These are phyloP conservation scores for Coix lacrymajobi DNA, from an alignment of 176 grass and related monocot genomes.

Conservation along the genomic window DNA sequence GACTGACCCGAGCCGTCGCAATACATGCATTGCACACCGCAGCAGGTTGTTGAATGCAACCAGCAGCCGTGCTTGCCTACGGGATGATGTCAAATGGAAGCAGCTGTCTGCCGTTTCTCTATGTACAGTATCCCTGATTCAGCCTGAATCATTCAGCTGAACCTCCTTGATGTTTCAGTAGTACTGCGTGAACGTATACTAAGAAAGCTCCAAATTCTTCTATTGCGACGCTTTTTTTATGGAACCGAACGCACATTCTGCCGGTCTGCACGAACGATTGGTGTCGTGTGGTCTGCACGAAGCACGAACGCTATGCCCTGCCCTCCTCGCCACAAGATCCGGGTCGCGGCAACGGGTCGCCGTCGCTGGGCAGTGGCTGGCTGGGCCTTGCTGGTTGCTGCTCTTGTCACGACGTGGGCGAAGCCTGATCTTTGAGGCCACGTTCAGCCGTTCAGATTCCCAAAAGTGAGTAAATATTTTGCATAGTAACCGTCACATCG, in stretches of 20 bases:
- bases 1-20: too few species aligned
- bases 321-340: not conserved
- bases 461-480: too few species aligned
- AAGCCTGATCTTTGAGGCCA: too few species aligned
- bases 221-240: too few species aligned
- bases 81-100: not conserved
- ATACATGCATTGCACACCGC: not conserved
- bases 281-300: too few species aligned
- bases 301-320: too few species aligned
- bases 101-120: not conserved
- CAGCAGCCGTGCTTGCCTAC: not conserved
- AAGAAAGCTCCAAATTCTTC: not conserved
- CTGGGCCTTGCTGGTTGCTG: not conserved
- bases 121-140: too few species aligned
- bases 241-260: not conserved
- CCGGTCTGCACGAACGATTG: not conserved
- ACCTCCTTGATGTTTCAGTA: too few species aligned
- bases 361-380: not conserved
- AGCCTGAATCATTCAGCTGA: too few species aligned
- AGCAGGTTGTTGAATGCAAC: not conserved
- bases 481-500: too few species aligned
- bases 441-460: too few species aligned
- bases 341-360: not conserved
- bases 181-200: too few species aligned
- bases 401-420: not conserved